These are phyloP conservation scores for Avena eriantha DNA, from an alignment of 176 grass and related monocot genomes.

Conservation along the genomic window DNA sequence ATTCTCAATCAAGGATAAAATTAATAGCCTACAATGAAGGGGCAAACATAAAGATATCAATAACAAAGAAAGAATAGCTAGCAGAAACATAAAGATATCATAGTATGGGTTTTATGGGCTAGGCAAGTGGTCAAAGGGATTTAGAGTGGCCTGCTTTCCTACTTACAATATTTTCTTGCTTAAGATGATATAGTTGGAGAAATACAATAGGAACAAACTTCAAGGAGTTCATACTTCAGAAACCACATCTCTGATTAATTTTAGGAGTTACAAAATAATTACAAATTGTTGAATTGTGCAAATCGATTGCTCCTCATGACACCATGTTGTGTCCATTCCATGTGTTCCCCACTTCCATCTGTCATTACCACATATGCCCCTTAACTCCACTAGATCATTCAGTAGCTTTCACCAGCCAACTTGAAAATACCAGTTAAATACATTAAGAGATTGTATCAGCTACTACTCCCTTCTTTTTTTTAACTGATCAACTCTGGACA, in stretches of 20 bases:
- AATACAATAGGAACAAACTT: neutral
- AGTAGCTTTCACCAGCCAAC: neutral
- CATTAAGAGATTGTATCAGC: neutral
- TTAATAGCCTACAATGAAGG: constrained; percentile 66
- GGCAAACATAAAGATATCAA: constrained; percentile 28
- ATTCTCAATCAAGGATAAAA: constrained; percentile 78
- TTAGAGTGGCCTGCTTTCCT: neutral
- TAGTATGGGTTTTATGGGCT: neutral
- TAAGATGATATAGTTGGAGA: neutral
- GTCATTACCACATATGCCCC: neutral
- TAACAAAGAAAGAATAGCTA: constrained; percentile 32
- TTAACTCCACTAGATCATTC: constrained; percentile 13
- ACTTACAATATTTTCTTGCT: constrained; percentile 3
- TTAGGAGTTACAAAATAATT: neutral
- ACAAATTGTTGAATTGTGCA: neutral
- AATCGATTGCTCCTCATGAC: constrained; percentile 5
- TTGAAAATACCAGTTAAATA: neutral
- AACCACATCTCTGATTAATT: constrained; percentile 1
- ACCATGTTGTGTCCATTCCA: neutral
- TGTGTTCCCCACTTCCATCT: neutral
- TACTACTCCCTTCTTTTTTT: neutral
- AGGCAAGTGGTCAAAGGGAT: neutral
- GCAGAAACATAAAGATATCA: neutral
- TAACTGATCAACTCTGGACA: neutral
- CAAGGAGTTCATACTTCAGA: neutral